Evolutionary conservation across 1,284 basidiomycete genomes (phyloP).

Genomic region (Rhodotorula sp.): DNA sequence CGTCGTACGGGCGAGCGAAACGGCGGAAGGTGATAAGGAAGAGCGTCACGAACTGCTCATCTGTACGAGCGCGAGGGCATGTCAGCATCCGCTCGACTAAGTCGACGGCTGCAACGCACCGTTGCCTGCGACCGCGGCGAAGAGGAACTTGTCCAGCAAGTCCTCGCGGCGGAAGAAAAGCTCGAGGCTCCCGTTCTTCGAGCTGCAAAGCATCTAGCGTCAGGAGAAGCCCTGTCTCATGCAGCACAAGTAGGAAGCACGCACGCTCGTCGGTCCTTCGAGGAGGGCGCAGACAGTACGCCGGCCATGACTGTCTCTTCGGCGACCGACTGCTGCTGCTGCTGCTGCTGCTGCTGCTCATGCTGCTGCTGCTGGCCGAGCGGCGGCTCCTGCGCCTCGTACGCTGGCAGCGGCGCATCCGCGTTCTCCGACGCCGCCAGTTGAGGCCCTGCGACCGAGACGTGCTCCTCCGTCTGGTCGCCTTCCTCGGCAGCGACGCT

Average conservation of each 20-base stretch:
- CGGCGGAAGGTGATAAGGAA: conserved; percentile 48
- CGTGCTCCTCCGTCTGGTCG: background rate
- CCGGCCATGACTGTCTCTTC: too few relatives aligned
- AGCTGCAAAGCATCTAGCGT: background rate
- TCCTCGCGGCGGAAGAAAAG: conserved; percentile 44
- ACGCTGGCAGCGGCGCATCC: too few relatives aligned
- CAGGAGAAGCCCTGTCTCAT: too few relatives aligned
- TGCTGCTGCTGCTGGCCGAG: too few relatives aligned
- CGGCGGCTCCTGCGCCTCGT: too few relatives aligned
- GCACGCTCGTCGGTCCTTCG: too few relatives aligned
- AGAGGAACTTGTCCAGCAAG: conserved; percentile 49
- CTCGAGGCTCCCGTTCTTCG: conserved; percentile 36
- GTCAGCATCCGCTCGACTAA: background rate
- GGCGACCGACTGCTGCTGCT: too few relatives aligned
- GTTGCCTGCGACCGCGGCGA: conserved; percentile 47
- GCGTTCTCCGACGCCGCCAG: too few relatives aligned
- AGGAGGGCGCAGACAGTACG: too few relatives aligned
- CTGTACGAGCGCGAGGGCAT: conserved; percentile 14
- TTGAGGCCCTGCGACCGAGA: too few relatives aligned
- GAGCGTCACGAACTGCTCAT: conserved; percentile 44
- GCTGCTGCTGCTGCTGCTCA: too few relatives aligned
- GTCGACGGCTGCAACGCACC: conserved; percentile 31
- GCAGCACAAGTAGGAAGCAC: too few relatives aligned
- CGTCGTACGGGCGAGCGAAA: conserved; percentile 46
- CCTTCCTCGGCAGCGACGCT: background rate